A percentile compares a stretch with the other conserved stretches of the same genome.
Evolutionary conservation across 768 basidiomycete genomes (phyloP).

Genomic region (Mycena sanguinolenta): DNA sequence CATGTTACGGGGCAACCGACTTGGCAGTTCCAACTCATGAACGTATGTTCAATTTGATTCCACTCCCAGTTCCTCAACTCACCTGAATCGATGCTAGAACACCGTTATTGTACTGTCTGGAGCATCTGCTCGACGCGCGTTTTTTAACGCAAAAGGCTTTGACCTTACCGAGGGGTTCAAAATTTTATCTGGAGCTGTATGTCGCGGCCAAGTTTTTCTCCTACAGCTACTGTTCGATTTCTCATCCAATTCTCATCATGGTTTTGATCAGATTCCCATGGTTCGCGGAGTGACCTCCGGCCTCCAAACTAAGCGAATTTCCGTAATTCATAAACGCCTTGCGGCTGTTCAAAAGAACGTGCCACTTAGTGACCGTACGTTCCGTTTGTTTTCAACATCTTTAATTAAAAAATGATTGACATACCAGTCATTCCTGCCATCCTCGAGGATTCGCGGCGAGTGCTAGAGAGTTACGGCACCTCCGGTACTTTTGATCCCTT

Average conservation of each 20-base stretch:
- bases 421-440: slow-evolving; percentile 73
- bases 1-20: slow-evolving; percentile 73
- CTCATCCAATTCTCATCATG: neutral
- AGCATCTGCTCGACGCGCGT: slow-evolving; percentile 74
- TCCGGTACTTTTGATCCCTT: slow-evolving; percentile 81
- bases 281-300: slow-evolving; percentile 81
- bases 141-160: slow-evolving; percentile 78
- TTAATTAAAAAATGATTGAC: slow-evolving; percentile 24
- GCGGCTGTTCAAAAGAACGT: slow-evolving; percentile 73
- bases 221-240: slow-evolving; percentile 36
- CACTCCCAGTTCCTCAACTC: slow-evolving; percentile 32
- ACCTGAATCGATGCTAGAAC: slow-evolving; percentile 60
- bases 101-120: slow-evolving; percentile 84
- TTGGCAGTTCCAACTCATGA: slow-evolving; percentile 79
- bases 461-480: slow-evolving; percentile 75
- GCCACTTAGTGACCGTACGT: slow-evolving; percentile 70
- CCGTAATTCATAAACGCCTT: slow-evolving; percentile 80
- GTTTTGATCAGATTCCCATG: slow-evolving; percentile 72
- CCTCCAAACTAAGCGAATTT: slow-evolving; percentile 71
- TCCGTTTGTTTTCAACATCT: slow-evolving; percentile 23
- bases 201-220: slow-evolving; percentile 45
- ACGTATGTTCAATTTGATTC: slow-evolving; percentile 51
- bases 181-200: slow-evolving; percentile 81
- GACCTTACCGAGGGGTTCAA: slow-evolving; percentile 87
- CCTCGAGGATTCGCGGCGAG: slow-evolving; percentile 71